Evolutionary conservation across 2,329 filamentous ascomycete species (phyloP).

Genomic region (Aureobasidium sp.): DNA sequence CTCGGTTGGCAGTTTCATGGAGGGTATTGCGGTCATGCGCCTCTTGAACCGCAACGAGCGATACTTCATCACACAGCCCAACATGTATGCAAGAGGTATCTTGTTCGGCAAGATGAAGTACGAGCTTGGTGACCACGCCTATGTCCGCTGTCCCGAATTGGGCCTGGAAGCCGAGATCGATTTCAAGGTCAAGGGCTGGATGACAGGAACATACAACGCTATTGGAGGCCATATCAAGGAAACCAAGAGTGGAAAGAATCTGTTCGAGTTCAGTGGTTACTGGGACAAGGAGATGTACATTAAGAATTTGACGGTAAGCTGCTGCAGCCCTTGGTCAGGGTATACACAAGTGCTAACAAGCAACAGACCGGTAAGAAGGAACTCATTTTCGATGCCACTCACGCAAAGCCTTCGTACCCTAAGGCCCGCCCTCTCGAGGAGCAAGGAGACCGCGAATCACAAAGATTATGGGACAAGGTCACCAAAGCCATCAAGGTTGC

Average conservation of each 20-base stretch:
- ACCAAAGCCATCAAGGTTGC: slow-evolving; percentile 72
- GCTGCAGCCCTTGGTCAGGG: slow-evolving; percentile 37
- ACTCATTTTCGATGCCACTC: slow-evolving; percentile 78
- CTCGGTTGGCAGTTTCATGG: slow-evolving; percentile 96
- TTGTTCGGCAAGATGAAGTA: slow-evolving; percentile 99
- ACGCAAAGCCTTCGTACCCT: slow-evolving; percentile 69
- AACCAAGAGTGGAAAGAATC: slow-evolving; percentile 72
- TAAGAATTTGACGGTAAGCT: slow-evolving; percentile 66
- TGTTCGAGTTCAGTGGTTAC: slow-evolving; percentile 86
- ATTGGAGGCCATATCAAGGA: slow-evolving; percentile 89
- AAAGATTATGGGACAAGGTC: slow-evolving; percentile 77
- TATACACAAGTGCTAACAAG: neutral
- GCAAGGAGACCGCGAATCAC: slow-evolving; percentile 84
- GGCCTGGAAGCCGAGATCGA: slow-evolving; percentile 85
- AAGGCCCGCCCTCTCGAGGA: slow-evolving; percentile 70
- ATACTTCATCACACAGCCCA: slow-evolving; percentile 94
- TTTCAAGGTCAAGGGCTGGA: slow-evolving; percentile 98
- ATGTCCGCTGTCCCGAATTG: slow-evolving; percentile 82
- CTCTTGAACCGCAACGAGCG: slow-evolving; percentile 79
- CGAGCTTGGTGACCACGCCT: slow-evolving; percentile 92
- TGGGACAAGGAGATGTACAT: slow-evolving; percentile 96
- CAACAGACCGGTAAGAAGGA: slow-evolving; percentile 77
- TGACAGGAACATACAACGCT: slow-evolving; percentile 91
- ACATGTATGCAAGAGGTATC: slow-evolving; percentile 97
- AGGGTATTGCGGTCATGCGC: slow-evolving; percentile 81